Base-by-base conservation (phyloP, 257 asterid genomes). In the Coffea eugenioides region DNA sequence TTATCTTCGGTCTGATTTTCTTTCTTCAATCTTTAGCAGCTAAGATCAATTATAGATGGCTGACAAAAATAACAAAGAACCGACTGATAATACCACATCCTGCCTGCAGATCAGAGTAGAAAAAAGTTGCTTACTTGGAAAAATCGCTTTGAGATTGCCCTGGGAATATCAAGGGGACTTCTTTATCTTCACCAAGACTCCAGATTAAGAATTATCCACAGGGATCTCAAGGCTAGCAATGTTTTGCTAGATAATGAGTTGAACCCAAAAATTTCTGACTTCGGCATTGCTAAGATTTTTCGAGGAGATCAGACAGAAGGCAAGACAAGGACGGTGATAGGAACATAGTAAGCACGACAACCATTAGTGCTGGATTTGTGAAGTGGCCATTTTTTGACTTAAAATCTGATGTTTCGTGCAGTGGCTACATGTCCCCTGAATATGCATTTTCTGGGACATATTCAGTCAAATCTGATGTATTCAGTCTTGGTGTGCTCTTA, bases 181-280 rank as follows among this genome's bases (percentile, higher is more conserved):
- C 86, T 83, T 4, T 83, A 83, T 83, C 84, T 83, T 45, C 86
- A 83, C 34, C 86, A 80, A 64, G 86, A 83, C 10, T 83, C 86
- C 8, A 65, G 84, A 54, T 57, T 83, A n/a, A 69, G 80, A 61
- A 76, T 81, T 2, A 81, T 81, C 31, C 84, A 81, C 23, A 69
- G 81, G 51, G 84, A 83, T 74, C 79, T 83, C 79, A 83, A 83
- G n/a, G 70, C 80, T 8, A 77, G 86, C 82, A 83, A 83, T 34
- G 43, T 82, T 51, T 64, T 82, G 57, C 62, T 82, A 23, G 82
- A 82, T 25, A 46, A 62, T 36, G 82, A 82, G 43, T n/a, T 82
- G 78, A 71, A 82, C 5, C 84, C 84, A 5, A 82, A 72, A 25
- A 82, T 82, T 77, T 82, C 84, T 20, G 84, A 82, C 79, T 71